phyloP scores from a whole-genome alignment of 106 monocot genomes.

The Acanthochlamys bracteata region DNA sequence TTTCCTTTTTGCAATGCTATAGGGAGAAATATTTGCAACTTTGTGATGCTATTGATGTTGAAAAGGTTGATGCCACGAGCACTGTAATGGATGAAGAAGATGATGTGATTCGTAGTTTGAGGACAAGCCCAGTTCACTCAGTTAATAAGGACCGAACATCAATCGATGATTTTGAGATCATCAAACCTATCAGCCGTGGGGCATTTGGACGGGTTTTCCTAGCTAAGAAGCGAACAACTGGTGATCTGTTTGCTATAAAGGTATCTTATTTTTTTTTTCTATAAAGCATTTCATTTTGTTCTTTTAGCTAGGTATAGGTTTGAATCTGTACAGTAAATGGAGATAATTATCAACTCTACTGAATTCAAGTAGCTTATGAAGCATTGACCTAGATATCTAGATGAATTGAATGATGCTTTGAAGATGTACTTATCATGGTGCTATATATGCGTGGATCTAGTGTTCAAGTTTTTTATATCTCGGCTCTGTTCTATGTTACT shows the following conservation, averaged over 20 bases:
- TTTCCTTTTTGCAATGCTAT: constrained; percentile 15
- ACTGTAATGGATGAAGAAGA: constrained; percentile 90
- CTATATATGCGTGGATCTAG: no score
- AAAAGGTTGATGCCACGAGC: constrained; percentile 78
- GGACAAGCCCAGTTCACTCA: constrained; percentile 84
- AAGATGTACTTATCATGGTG: no score
- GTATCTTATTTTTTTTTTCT: constrained; percentile 20
- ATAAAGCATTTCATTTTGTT: no score
- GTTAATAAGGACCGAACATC: constrained; percentile 76
- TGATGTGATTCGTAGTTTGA: constrained; percentile 78
- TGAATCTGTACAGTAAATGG: no score
- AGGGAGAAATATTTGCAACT: constrained; percentile 97
- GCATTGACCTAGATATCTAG: constrained; percentile 9
- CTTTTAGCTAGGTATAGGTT: no score
- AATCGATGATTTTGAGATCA: constrained; percentile 98
- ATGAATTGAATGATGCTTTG: constrained; percentile 19
- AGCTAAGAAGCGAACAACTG: constrained; percentile 97
- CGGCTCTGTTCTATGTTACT: no score
- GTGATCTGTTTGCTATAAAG: constrained; percentile 99
- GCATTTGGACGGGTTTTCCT: constrained; percentile 99
- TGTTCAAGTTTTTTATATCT: no score
- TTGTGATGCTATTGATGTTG: constrained; percentile 81
- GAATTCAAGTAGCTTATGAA: constrained; percentile 53
- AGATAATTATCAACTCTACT: no score
- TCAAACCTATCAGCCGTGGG: constrained; percentile 97